Evolutionary conservation across 1,284 basidiomycete species (phyloP).

Genomic region (Pyrrhoderma lamaoense): DNA sequence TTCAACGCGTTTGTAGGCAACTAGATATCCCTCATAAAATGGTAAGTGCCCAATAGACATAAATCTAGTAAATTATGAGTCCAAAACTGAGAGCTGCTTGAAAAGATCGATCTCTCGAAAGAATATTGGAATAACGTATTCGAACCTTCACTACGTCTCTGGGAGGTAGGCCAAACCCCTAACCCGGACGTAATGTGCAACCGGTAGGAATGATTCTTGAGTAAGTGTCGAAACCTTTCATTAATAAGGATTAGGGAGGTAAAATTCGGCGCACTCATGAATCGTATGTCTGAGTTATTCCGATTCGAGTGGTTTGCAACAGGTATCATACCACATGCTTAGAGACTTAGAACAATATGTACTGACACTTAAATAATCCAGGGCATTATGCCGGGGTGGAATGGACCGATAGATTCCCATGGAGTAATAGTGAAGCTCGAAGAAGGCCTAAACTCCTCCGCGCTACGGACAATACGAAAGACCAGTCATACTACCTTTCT

Average conservation of each 20-base stretch:
- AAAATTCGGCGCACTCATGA: conserved; percentile 86
- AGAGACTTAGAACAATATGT: neutral
- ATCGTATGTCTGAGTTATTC: conserved; percentile 39
- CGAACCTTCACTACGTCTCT: conserved; percentile 69
- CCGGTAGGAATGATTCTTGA: conserved; percentile 37
- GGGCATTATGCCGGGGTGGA: conserved; percentile 87
- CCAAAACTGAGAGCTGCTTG: neutral
- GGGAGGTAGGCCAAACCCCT: conserved; percentile 77
- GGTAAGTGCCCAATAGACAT: conserved; percentile 36
- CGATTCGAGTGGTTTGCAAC: conserved; percentile 67
- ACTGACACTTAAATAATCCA: conserved; percentile 22
- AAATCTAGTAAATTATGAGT: neutral
- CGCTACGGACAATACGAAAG: conserved; percentile 66
- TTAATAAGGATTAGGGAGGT: conserved; percentile 56
- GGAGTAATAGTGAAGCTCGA: neutral
- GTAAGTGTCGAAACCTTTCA: neutral
- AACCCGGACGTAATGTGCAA: conserved; percentile 97
- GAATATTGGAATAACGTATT: conserved; percentile 91
- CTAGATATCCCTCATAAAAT: conserved; percentile 61
- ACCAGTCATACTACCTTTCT: conserved; percentile 93
- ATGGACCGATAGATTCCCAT: conserved; percentile 31
- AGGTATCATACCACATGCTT: conserved; percentile 35
- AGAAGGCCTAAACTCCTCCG: conserved; percentile 58
- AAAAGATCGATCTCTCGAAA: conserved; percentile 70
- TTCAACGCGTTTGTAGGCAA: conserved; percentile 68